phyloP scores from a whole-genome alignment of 352 stramenopile species.

The Globisporangium nunn region DNA sequence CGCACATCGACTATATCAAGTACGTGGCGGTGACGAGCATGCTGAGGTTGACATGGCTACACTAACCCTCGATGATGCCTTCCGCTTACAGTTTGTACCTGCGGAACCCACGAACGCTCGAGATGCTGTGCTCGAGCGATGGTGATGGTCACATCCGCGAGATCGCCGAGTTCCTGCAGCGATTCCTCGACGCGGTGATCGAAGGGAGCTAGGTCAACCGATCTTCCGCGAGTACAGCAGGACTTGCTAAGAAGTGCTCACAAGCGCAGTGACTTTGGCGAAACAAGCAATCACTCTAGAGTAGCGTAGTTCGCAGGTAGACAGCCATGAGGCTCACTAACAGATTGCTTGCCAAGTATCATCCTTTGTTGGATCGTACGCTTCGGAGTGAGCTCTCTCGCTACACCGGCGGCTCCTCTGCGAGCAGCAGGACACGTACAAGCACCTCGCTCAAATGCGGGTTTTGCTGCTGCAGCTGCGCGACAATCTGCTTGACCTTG shows the following conservation, averaged over 20 bases:
- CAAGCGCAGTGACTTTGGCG: too few species aligned
- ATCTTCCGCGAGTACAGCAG: neutral
- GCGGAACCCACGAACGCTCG: slow-evolving; percentile 21
- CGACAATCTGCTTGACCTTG: slow-evolving; percentile 57
- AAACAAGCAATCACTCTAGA: too few species aligned
- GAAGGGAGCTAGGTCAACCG: neutral
- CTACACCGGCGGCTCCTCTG: slow-evolving; percentile 48
- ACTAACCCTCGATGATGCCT: neutral
- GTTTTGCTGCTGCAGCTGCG: slow-evolving; percentile 48
- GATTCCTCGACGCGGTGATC: slow-evolving; percentile 30
- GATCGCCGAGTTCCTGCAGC: slow-evolving; percentile 17
- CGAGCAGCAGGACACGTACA: slow-evolving; percentile 65
- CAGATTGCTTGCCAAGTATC: too few species aligned
- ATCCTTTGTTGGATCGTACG: too few species aligned
- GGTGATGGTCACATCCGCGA: slow-evolving; percentile 23
- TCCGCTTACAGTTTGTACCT: slow-evolving; percentile 39
- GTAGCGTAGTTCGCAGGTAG: neutral
- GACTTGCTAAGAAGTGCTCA: too few species aligned
- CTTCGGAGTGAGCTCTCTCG: neutral
- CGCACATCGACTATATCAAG: slow-evolving; percentile 43
- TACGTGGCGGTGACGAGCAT: slow-evolving; percentile 12
- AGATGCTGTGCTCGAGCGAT: slow-evolving; percentile 13
- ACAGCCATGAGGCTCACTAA: neutral
- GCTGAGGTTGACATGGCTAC: neutral
- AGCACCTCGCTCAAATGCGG: slow-evolving; percentile 84